These are phyloP conservation scores for Didymella segeticola DNA, from an alignment of 2,329 filamentous ascomycete genomes.

Conservation along the genomic window DNA sequence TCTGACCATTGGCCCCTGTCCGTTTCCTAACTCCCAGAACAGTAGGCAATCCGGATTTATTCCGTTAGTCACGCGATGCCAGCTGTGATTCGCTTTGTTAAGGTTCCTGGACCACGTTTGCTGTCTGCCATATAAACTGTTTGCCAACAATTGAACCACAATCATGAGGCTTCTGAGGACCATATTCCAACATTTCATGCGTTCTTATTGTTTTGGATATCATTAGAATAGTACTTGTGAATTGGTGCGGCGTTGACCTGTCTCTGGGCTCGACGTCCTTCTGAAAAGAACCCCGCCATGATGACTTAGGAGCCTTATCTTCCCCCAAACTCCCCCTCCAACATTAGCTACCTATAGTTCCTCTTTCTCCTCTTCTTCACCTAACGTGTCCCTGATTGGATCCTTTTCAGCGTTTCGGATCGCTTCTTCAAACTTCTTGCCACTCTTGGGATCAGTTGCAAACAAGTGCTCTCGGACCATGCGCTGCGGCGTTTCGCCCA, in stretches of 20 bases:
- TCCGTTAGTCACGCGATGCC: too few species aligned
- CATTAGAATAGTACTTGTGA: background rate
- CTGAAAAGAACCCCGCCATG: slow-evolving; percentile 14
- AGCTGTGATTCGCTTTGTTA: too few species aligned
- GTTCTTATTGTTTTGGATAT: background rate
- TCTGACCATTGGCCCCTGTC: background rate
- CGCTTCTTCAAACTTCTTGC: slow-evolving; percentile 66
- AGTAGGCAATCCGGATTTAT: too few species aligned
- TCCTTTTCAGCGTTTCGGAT: slow-evolving; percentile 68
- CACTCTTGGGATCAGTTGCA: slow-evolving; percentile 65
- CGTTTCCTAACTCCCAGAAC: background rate
- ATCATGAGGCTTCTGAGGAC: background rate
- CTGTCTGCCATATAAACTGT: background rate
- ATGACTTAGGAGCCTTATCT: background rate
- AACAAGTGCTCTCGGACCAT: slow-evolving; percentile 73
- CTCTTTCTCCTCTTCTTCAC: slow-evolving; percentile 37
- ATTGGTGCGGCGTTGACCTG: slow-evolving; percentile 2
- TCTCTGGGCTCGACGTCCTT: slow-evolving; percentile 19
- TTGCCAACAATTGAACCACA: background rate
- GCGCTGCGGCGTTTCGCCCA: slow-evolving; percentile 72
- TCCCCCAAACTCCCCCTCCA: too few species aligned
- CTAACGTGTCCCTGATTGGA: slow-evolving; percentile 45
- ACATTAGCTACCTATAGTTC: slow-evolving; percentile 21
- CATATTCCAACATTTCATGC: background rate
- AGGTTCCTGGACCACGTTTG: background rate